These are phyloP conservation scores for Malus orientalis DNA, from an alignment of 306 rosid species.

Conservation along the genomic window DNA sequence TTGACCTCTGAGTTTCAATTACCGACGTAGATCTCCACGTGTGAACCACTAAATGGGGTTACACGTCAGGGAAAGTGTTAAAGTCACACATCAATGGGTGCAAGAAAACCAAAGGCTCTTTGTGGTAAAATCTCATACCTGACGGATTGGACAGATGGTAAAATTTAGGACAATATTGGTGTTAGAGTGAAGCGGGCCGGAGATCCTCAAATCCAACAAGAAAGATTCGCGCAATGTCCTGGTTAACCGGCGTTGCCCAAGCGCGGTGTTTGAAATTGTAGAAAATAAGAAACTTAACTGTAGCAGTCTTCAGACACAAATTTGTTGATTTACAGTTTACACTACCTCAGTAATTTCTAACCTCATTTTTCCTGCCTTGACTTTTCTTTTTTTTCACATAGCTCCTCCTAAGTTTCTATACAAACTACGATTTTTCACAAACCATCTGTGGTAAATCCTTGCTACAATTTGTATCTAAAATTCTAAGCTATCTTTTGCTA, in stretches of 20 bases:
- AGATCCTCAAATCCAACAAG: no score
- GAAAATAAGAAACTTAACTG: not conserved
- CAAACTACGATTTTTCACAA: slow-evolving; percentile 3
- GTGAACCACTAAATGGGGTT: no score
- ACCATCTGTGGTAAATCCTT: slow-evolving; percentile 8
- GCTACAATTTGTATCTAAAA: slow-evolving; percentile 31
- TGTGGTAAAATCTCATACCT: no score
- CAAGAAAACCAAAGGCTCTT: no score
- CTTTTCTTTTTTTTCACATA: not conserved
- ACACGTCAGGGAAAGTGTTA: no score
- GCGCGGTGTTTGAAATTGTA: not conserved
- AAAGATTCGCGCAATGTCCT: no score
- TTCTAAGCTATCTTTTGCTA: slow-evolving; percentile 34
- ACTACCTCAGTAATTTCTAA: not conserved
- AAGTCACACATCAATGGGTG: no score
- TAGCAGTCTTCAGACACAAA: not conserved
- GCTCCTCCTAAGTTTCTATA: slow-evolving; percentile 9
- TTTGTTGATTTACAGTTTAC: not conserved
- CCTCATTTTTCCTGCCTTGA: not conserved
- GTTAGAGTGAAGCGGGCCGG: no score
- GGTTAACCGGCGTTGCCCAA: not conserved
- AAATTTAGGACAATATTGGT: no score
- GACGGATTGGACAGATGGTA: no score
- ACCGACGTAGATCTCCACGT: no score
- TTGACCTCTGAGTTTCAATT: no score